These are phyloP conservation scores for Candida ascalaphidarum DNA, from an alignment of 805 yeast genomes.

Conservation along the genomic window DNA sequence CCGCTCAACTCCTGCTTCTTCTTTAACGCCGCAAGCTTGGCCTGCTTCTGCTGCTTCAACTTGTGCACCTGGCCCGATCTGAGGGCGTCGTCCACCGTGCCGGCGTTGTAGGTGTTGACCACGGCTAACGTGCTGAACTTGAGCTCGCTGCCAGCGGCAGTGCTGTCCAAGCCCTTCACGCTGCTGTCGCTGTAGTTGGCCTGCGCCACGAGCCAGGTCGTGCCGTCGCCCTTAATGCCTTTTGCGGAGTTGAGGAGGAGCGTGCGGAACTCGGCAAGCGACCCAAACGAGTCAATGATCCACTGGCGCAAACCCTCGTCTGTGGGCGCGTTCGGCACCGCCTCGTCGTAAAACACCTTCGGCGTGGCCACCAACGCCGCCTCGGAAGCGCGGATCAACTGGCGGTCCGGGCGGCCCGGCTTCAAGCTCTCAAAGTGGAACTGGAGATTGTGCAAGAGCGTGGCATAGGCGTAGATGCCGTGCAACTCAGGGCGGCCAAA, in stretches of 20 bases:
- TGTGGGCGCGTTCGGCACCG: conserved; percentile 24
- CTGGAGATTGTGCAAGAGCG: conserved; percentile 40
- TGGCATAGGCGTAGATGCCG: conserved; percentile 35
- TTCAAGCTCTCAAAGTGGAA: conserved; percentile 39
- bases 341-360: no score
- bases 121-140: conserved; percentile 49
- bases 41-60: conserved; percentile 27
- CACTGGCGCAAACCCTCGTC: conserved; percentile 34
- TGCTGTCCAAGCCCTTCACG: conserved; percentile 9
- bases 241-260: conserved; percentile 61
- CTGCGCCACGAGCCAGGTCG: conserved; percentile 79
- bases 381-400: conserved; percentile 10
- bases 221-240: conserved; percentile 81
- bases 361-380: conserved; percentile 28
- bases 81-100: conserved; percentile 63
- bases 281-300: conserved; percentile 61
- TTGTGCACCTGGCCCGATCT: conserved; percentile 43
- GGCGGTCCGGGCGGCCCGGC: conserved; percentile 9
- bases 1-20: conserved; percentile 11
- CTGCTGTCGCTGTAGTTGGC: conserved; percentile 21
- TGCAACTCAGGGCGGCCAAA: conserved; percentile 38
- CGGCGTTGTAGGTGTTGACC: conserved; percentile 82
- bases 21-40: conserved; percentile 17
- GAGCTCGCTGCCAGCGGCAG: conserved; percentile 9
- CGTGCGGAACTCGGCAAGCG: conserved; percentile 65